phyloP scores from a whole-genome alignment of 1,139 yeast species.

The Blastobotrys elegans region DNA sequence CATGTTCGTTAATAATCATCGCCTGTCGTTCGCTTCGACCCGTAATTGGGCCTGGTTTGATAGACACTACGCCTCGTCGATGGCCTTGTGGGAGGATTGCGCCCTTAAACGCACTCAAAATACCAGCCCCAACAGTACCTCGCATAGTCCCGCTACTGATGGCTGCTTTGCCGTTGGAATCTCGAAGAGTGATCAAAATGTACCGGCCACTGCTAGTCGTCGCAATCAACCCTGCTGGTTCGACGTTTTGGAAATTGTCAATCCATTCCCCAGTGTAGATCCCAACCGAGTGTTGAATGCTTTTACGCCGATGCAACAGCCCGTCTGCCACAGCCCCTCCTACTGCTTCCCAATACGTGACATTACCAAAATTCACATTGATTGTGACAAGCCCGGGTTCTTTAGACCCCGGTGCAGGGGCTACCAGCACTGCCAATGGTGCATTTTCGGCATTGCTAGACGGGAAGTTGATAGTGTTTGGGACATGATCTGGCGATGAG shows the following conservation, averaged over 20 bases:
- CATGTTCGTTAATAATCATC: slow-evolving; percentile 39
- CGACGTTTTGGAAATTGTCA: slow-evolving; percentile 55
- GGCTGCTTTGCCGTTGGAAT: slow-evolving; percentile 59
- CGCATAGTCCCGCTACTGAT: slow-evolving; percentile 23
- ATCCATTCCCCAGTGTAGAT: slow-evolving; percentile 40
- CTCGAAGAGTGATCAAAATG: slow-evolving; percentile 58
- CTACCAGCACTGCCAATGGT: slow-evolving; percentile 61
- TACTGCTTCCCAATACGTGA: slow-evolving; percentile 63
- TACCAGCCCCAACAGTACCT: slow-evolving; percentile 30
- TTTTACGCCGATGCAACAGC: slow-evolving; percentile 41
- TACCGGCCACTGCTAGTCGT: slow-evolving; percentile 71
- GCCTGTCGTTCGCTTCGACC: slow-evolving; percentile 50
- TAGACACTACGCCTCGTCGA: slow-evolving; percentile 52
- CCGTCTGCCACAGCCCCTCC: slow-evolving; percentile 67
- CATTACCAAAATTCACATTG: slow-evolving; percentile 49
- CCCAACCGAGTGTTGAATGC: slow-evolving; percentile 35
- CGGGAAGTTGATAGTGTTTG: slow-evolving; percentile 47
- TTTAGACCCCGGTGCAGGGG: slow-evolving; percentile 54
- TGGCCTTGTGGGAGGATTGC: slow-evolving; percentile 29
- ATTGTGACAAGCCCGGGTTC: slow-evolving; percentile 71
- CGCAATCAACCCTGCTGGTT: slow-evolving; percentile 69
- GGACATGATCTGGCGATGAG: slow-evolving; percentile 52
- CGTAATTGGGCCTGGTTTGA: slow-evolving; percentile 51
- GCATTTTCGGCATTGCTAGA: slow-evolving; percentile 27
- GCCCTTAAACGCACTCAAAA: slow-evolving; percentile 30